Base-by-base conservation (phyloP, 192 early-diverging fungal species). In the Backusella tuberculispora region DNA sequence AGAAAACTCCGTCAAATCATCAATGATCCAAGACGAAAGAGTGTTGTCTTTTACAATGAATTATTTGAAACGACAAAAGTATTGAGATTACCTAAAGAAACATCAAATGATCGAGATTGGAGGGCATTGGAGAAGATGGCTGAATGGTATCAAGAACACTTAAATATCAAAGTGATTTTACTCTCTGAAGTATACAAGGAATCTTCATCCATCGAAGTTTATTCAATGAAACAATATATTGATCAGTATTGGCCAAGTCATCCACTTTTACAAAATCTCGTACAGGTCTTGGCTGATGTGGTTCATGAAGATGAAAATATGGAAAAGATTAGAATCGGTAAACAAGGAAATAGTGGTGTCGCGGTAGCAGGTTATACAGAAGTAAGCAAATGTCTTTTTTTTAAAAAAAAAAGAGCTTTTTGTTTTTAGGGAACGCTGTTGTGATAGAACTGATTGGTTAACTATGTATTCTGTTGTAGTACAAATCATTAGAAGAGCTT, bases 11-110 rank as follows among this genome's bases (percentile, higher is more conserved):
- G 91, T n/a, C 83, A 85, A 38, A 85, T 93, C 21, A 77, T 84
- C 10, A 81, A 84, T 17, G 89, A 91, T 74, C 82, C 85, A 8
- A 65, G 85, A 14, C 78, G 90, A 15, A 71, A 80, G 15, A 88
- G 88, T 2, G 79, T 90, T 1, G 82, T 92, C 13, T 94, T 94
- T 76, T 87, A 89, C 63, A 94, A 94, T 19, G 90, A 90, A 63
- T 82, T 89, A 9, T 94, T 89, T 73, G 74, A 76, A 0, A 80
- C 78, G 1, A 90, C 91, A 0, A 70, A 53, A 1, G 76, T 79
- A 0, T 15, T 50, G 21, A 78, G 84, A 40, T 64, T 78, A 45
- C 78, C 80, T 2, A 72, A 75, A 10, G 85, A 86, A 74, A 53
- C 83, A 12, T 47, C 79, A 15, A 80, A 67, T 5, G 75, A 78